These are phyloP conservation scores for Pelargonium nanum DNA, from an alignment of 345 rosid species.

Conservation along the genomic window DNA sequence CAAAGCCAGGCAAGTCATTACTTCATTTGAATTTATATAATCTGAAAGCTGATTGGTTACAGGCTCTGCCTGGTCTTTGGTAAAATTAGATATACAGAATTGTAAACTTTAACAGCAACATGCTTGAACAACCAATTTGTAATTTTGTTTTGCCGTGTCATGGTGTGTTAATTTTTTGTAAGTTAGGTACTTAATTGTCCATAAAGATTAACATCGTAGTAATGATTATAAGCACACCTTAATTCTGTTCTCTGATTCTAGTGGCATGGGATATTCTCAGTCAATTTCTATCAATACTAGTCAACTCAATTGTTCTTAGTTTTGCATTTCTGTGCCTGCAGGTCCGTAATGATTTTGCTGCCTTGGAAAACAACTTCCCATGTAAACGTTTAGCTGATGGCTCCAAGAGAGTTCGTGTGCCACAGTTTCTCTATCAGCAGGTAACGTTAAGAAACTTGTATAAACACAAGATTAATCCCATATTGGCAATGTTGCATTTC, in stretches of 20 bases:
- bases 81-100: not conserved
- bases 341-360: constrained; percentile 35
- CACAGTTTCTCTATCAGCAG: constrained; percentile 45
- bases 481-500: too few species aligned
- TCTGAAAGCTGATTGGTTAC: not conserved
- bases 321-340: constrained; percentile 13
- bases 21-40: not conserved
- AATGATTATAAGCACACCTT: too few species aligned
- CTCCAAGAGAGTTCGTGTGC: constrained; percentile 73
- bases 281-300: too few species aligned
- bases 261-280: too few species aligned
- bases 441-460: constrained; percentile 20
- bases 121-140: not conserved
- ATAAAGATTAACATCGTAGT: not conserved
- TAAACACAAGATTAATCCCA: too few species aligned
- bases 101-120: not conserved
- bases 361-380: constrained; percentile 45
- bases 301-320: not conserved
- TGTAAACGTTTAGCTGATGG: constrained; percentile 76
- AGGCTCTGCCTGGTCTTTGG: not conserved
- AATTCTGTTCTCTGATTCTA: too few species aligned
- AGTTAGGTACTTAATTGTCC: not conserved
- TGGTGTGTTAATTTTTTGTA: too few species aligned
- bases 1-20: constrained; percentile 52
- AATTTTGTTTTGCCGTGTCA: too few species aligned